phyloP scores from a whole-genome alignment of 305 asterid species.

The Rubia balearica region DNA sequence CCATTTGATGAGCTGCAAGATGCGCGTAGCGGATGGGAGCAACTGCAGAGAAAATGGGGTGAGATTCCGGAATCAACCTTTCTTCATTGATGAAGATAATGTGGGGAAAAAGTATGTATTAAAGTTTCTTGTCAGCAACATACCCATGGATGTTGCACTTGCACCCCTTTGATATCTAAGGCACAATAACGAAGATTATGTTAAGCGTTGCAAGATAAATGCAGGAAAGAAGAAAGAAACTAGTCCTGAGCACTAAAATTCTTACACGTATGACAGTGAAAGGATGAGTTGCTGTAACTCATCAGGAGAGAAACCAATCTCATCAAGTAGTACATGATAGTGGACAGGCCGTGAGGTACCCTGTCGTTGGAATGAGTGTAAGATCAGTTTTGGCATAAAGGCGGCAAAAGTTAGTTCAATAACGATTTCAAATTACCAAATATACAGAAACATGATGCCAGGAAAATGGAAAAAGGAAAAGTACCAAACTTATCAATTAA shows the following conservation, averaged over 20 bases:
- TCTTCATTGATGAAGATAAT: not conserved
- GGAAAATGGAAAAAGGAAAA: not conserved
- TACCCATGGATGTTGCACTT: conserved; percentile 67
- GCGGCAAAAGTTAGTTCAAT: not conserved
- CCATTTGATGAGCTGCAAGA: conserved; percentile 76
- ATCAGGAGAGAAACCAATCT: conserved; percentile 87
- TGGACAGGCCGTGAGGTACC: conserved; percentile 88
- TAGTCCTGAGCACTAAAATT: conserved; percentile 10
- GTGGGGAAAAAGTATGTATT: not conserved
- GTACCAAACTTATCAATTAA: not conserved
- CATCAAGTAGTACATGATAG: conserved; percentile 78
- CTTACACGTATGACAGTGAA: conserved; percentile 79
- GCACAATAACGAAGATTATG: not conserved
- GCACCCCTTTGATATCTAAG: conserved; percentile 73
- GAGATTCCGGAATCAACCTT: not conserved
- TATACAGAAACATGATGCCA: not conserved
- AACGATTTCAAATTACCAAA: too few species aligned
- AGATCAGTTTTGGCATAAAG: not conserved
- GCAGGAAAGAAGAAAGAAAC: not conserved
- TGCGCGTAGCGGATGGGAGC: conserved; percentile 90
- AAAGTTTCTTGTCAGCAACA: not conserved
- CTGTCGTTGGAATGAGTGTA: conserved; percentile 27
- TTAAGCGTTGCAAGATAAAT: not conserved
- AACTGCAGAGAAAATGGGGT: conserved; percentile 37
- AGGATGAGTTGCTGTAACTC: conserved; percentile 66